Base-by-base conservation (phyloP, 2,329 filamentous ascomycete genomes). In the Sarocladium strictum region DNA sequence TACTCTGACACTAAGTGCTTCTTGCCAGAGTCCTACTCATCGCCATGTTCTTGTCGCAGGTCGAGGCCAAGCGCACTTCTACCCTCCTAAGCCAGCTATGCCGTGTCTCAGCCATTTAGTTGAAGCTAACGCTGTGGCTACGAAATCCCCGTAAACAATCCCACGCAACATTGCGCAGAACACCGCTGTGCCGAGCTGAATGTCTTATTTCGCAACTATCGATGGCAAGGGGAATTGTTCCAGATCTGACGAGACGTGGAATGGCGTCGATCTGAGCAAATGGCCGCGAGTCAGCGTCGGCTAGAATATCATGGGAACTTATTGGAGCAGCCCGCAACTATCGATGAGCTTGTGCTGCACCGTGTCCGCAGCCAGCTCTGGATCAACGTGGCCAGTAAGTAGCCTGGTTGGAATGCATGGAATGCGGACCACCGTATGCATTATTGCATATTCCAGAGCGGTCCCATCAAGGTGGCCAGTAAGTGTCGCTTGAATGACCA, bases 171-270 rank as follows among this genome's bases (percentile, higher is more conserved):
- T n/a, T n/a, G n/a, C n/a, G n/a, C n/a, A n/a, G n/a, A 32, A 12
- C 29, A 6, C 29, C 29, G 6, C 6, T 12, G 7, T 32, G 29
- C 29, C 29, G 12, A 12, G 6, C 7, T 32, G 35, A 89, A 79
- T 29, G 29, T 29, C 64, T 79, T 85, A 75, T 96, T 89, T 69
- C 83, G 83, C 75, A 65, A 96, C 69, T 43, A 43, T 43, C 19
- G 38, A 43, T 43, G 38, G 38, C 9, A 23, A n/a, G 38, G 19
- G 10, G 38, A 43, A 43, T 19, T 14, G 19, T 43, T n/a, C 19
- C 19, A 43, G n/a, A 21, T 43, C 9, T 3, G 19, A 17, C 19
- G 7, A 23, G 38, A 21, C 38, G 17, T 7, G 38, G 38, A 43
- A 43, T 43, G 38, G 38, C 38, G 17, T 19, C 9, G 38, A 43